Percentiles rank a stretch among this genome's conserved stretches.
phyloP scores from a whole-genome alignment of 345 rosid species.

The Hypericum androsaemum region DNA sequence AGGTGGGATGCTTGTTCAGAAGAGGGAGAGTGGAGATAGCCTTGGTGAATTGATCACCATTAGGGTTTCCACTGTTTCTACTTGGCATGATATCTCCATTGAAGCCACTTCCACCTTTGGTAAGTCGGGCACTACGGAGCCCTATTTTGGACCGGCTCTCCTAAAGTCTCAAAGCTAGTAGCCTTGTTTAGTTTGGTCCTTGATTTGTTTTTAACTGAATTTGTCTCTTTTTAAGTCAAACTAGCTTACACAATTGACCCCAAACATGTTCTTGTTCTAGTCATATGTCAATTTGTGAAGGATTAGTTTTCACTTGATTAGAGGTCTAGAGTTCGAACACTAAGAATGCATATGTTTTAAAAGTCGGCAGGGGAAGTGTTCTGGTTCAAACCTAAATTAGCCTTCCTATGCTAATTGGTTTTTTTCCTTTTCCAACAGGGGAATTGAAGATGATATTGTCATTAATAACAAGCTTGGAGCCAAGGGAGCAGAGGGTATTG shows the following conservation, averaged over 20 bases:
- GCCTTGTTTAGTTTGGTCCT: no score
- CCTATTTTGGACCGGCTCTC: neutral
- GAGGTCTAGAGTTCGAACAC: no score
- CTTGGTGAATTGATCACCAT: conserved; percentile 41
- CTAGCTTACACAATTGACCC: neutral
- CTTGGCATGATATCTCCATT: conserved; percentile 63
- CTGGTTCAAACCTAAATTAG: no score
- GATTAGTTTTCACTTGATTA: no score
- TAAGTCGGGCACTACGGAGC: conserved; percentile 16
- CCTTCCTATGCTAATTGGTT: neutral
- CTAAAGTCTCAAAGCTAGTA: no score
- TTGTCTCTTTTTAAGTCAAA: no score
- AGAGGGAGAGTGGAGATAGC: conserved; percentile 1
- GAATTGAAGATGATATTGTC: conserved; percentile 77
- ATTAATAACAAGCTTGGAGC: conserved; percentile 57
- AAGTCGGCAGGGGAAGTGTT: no score
- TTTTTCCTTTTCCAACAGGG: conserved; percentile 28
- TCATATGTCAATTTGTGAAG: neutral
- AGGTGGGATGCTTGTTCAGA: conserved; percentile 4
- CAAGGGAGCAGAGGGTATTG: conserved; percentile 67
- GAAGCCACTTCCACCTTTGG: conserved; percentile 84
- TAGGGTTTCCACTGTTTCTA: conserved; percentile 63
- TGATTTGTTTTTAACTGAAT: no score
- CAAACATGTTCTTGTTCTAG: neutral
- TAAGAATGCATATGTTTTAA: no score